A percentile compares a stretch with the other conserved stretches of the same genome.
phyloP scores from a whole-genome alignment of 768 basidiomycete genomes.

The Psilocybe tampanensis region DNA sequence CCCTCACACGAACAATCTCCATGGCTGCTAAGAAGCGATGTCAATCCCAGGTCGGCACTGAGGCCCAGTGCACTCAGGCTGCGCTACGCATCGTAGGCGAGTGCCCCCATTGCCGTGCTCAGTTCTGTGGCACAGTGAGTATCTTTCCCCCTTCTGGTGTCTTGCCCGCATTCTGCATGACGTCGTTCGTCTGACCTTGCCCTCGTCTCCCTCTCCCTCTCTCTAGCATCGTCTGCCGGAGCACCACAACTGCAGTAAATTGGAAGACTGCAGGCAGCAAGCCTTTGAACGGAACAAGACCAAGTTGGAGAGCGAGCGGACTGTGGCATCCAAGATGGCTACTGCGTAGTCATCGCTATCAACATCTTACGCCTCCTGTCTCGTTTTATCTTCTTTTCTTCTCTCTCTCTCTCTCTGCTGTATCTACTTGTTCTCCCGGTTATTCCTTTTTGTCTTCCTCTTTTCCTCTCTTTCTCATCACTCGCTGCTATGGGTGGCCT shows the following conservation, averaged over 20 bases:
- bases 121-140: constrained; percentile 78
- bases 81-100: constrained; percentile 84
- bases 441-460: background rate
- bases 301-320: constrained; percentile 87
- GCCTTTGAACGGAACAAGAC: constrained; percentile 88
- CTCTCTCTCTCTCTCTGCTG: constrained; percentile 2
- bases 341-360: constrained; percentile 51
- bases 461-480: too few relatives aligned
- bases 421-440: background rate
- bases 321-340: constrained; percentile 85
- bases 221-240: constrained; percentile 85
- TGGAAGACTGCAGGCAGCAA: constrained; percentile 84
- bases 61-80: constrained; percentile 71
- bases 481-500: constrained; percentile 13
- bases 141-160: constrained; percentile 5
- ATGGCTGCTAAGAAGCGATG: constrained; percentile 92
- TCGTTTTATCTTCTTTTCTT: background rate
- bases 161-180: constrained; percentile 1
- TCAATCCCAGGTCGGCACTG: constrained; percentile 58
- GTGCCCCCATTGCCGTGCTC: constrained; percentile 76
- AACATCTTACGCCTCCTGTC: background rate
- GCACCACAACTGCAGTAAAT: constrained; percentile 81
- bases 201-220: constrained; percentile 9
- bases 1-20: constrained; percentile 14
- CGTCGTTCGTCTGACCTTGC: constrained; percentile 1